phyloP scores from a whole-genome alignment of 257 asterid species.

The Gardenia jasminoides region DNA sequence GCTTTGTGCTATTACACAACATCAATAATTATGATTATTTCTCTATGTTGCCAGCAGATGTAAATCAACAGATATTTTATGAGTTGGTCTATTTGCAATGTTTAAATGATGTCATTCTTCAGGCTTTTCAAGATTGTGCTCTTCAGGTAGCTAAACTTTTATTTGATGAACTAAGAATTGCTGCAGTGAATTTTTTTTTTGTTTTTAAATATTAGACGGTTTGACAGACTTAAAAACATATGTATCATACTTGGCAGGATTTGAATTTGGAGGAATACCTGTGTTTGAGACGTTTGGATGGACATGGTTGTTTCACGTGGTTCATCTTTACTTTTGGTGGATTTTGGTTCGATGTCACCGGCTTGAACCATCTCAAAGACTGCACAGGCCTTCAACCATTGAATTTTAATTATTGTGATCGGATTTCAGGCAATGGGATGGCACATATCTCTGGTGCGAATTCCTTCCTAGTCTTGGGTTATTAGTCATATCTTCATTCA shows the following conservation, averaged over 20 bases:
- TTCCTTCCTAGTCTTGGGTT: not conserved
- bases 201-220: constrained; percentile 7
- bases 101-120: constrained; percentile 53
- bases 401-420: constrained; percentile 78
- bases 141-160: constrained; percentile 63
- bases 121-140: constrained; percentile 93
- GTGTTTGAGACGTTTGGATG: constrained; percentile 82
- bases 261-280: constrained; percentile 81
- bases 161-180: not conserved
- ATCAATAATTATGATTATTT: constrained; percentile 56
- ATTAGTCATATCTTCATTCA: not conserved
- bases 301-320: constrained; percentile 80
- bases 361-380: constrained; percentile 58
- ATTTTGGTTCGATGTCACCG: constrained; percentile 82
- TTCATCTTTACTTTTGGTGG: constrained; percentile 73
- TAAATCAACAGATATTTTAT: constrained; percentile 86
- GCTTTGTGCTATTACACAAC: constrained; percentile 51
- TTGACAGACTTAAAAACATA: constrained; percentile 20
- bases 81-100: constrained; percentile 68
- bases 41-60: constrained; percentile 82
- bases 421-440: constrained; percentile 73
- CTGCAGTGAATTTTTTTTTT: not conserved
- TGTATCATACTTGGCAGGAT: constrained; percentile 56
- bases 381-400: constrained; percentile 68
- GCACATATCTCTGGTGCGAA: constrained; percentile 57